Percentiles rank a stretch among this genome's conserved stretches.
phyloP scores from a whole-genome alignment of 2,329 filamentous ascomycete species.

The Pseudofabraea citricarpa region DNA sequence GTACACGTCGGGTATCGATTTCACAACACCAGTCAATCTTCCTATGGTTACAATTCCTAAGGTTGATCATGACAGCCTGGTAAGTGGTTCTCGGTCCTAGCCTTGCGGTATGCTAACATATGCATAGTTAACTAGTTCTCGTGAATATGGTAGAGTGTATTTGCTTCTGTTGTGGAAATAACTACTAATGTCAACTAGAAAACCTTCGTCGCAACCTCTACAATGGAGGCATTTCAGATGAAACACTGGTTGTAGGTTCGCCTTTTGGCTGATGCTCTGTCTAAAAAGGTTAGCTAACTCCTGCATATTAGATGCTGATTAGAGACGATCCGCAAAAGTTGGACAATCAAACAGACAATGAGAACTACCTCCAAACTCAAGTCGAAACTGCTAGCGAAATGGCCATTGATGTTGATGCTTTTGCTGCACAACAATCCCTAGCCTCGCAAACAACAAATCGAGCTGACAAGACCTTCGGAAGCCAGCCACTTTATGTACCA shows the following conservation, averaged over 20 bases:
- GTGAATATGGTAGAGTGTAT: slow-evolving; percentile 48
- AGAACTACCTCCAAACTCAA: no score
- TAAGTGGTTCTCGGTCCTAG: slow-evolving; percentile 27
- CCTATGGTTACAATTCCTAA: slow-evolving; percentile 50
- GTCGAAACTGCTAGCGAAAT: no score
- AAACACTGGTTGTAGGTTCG: slow-evolving; percentile 33
- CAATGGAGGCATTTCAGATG: slow-evolving; percentile 41
- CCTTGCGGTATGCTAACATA: slow-evolving; percentile 5
- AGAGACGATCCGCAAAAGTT: no score
- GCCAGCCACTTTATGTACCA: slow-evolving; percentile 11
- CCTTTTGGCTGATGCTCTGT: neutral
- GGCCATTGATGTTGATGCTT: neutral
- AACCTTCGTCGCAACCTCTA: slow-evolving; percentile 44
- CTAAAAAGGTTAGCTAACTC: neutral
- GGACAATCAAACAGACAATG: no score
- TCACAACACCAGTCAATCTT: slow-evolving; percentile 26
- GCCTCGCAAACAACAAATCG: slow-evolving; percentile 8
- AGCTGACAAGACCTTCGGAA: slow-evolving; percentile 18
- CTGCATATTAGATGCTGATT: no score
- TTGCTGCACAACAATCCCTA: slow-evolving; percentile 9
- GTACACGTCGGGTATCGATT: slow-evolving; percentile 33
- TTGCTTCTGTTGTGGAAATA: neutral
- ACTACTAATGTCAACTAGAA: slow-evolving; percentile 10
- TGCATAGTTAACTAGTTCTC: slow-evolving; percentile 27
- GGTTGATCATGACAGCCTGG: slow-evolving; percentile 56